Percentiles rank a stretch among this genome's conserved stretches.
phyloP scores from a whole-genome alignment of 2,329 filamentous ascomycete species.

The Ceratocystis harringtonii region DNA sequence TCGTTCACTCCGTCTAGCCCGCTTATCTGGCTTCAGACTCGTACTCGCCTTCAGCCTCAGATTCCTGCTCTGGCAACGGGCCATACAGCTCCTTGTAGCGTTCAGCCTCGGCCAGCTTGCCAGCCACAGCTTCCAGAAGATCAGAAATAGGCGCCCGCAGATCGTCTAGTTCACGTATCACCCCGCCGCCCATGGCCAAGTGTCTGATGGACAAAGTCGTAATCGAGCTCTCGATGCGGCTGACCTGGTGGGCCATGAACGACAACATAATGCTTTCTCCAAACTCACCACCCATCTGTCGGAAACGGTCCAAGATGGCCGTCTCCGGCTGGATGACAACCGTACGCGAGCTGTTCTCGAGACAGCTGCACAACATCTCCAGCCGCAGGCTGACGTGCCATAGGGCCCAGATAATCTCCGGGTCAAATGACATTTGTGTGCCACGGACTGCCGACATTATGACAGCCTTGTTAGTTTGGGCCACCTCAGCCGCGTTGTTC shows the following conservation, averaged over 20 bases:
- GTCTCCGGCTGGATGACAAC: conserved; percentile 58
- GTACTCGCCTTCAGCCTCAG: not conserved
- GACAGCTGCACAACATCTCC: conserved; percentile 79
- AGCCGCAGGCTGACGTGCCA: conserved; percentile 81
- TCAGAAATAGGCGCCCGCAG: conserved; percentile 64
- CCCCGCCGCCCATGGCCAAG: conserved; percentile 53
- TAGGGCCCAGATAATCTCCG: conserved; percentile 72
- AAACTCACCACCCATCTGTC: conserved; percentile 59
- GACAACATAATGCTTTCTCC: conserved; percentile 78
- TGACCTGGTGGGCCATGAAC: conserved; percentile 89
- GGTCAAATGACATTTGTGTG: conserved; percentile 59
- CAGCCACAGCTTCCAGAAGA: conserved; percentile 47
- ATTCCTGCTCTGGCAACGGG: conserved; percentile 23
- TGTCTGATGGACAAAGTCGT: conserved; percentile 67
- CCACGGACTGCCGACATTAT: conserved; percentile 31
- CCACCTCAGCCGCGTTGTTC: conserved; percentile 26
- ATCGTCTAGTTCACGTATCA: conserved; percentile 48
- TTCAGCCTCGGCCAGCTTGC: conserved; percentile 49
- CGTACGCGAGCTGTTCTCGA: conserved; percentile 44
- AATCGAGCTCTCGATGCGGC: conserved; percentile 69
- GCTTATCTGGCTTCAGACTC: not conserved
- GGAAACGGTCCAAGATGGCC: conserved; percentile 58
- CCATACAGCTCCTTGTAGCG: conserved; percentile 42
- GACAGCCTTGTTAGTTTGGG: conserved; percentile 37
- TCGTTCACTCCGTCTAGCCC: too few relatives aligned